phyloP scores from a whole-genome alignment of 2,329 filamentous ascomycete genomes.

The Sordariomycetes sp. region DNA sequence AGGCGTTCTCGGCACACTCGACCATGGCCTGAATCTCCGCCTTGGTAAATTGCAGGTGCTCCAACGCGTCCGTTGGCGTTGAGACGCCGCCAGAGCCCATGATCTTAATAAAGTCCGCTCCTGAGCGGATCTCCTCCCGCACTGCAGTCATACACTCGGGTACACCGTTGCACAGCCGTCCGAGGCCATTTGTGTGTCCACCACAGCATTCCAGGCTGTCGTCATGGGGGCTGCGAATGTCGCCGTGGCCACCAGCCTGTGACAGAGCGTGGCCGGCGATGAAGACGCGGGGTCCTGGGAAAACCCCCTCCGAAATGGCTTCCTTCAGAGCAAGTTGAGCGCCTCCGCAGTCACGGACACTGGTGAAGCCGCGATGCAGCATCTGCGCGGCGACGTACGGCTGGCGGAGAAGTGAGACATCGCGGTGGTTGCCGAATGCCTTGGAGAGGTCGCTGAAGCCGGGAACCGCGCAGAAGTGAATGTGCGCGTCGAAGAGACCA shows the following conservation, averaged over 20 bases:
- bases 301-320: constrained; percentile 44
- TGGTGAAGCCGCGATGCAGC: constrained; percentile 48
- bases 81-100: constrained; percentile 50
- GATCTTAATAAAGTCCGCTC: constrained; percentile 54
- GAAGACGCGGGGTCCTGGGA: constrained; percentile 46
- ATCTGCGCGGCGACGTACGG: constrained; percentile 38
- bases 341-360: constrained; percentile 48
- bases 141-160: constrained; percentile 41
- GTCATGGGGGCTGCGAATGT: constrained; percentile 29
- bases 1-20: constrained; percentile 35
- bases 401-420: constrained; percentile 31
- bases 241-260: constrained; percentile 48
- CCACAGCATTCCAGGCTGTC: constrained; percentile 29
- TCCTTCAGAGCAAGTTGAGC: constrained; percentile 44
- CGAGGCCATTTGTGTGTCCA: constrained; percentile 20
- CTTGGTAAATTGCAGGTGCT: constrained; percentile 45
- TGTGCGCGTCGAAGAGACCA: constrained; percentile 22
- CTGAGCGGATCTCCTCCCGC: constrained; percentile 44
- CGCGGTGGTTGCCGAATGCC: constrained; percentile 17
- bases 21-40: constrained; percentile 47
- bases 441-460: constrained; percentile 15
- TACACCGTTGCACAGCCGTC: constrained; percentile 42
- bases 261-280: constrained; percentile 43
- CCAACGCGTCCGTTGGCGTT: constrained; percentile 43
- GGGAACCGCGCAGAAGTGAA: constrained; percentile 19